phyloP scores from a whole-genome alignment of 2,329 filamentous ascomycete species.

The Calonectria henricotiae region DNA sequence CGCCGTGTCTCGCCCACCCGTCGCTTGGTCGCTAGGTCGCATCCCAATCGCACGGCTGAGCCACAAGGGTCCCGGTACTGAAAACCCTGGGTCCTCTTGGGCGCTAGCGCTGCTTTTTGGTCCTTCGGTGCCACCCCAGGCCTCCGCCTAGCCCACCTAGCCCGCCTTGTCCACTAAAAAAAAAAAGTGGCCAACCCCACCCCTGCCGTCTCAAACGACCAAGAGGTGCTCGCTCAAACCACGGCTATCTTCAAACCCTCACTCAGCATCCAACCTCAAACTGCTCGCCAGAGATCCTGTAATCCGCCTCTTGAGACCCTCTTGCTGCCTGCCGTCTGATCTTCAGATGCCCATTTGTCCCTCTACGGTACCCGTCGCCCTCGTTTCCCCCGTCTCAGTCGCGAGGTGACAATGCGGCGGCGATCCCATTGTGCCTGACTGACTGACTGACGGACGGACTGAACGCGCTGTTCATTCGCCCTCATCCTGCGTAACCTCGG shows the following conservation, averaged over 20 bases:
- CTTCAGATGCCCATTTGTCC: slow-evolving; percentile 7
- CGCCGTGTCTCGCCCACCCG: slow-evolving; percentile 12
- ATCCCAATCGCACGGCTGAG: slow-evolving; percentile 23
- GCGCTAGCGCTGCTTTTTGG: slow-evolving; percentile 10
- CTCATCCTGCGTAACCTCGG: slow-evolving; percentile 2
- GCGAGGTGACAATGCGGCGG: slow-evolving; percentile 22
- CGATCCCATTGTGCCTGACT: slow-evolving; percentile 1
- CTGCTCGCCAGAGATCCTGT: neutral
- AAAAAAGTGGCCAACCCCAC: slow-evolving; percentile 14
- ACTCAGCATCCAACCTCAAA: slow-evolving; percentile 18
- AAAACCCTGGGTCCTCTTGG: neutral
- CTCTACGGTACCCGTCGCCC: neutral
- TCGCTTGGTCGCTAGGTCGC: neutral
- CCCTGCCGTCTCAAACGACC: slow-evolving; percentile 13
- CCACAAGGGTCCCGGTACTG: slow-evolving; percentile 20
- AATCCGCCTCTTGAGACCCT: neutral
- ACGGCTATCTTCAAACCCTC: slow-evolving; percentile 16
- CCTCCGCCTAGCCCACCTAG: slow-evolving; percentile 17
- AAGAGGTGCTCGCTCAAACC: slow-evolving; percentile 1
- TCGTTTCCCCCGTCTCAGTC: slow-evolving; percentile 18
- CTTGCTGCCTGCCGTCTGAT: neutral
- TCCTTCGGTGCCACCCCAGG: slow-evolving; percentile 5
- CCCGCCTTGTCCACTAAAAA: slow-evolving; percentile 2
- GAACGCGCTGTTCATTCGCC: neutral
- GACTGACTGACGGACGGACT: neutral